Evolutionary conservation across 352 stramenopile genomes (phyloP).

Genomic region (Pythium monospermum): DNA sequence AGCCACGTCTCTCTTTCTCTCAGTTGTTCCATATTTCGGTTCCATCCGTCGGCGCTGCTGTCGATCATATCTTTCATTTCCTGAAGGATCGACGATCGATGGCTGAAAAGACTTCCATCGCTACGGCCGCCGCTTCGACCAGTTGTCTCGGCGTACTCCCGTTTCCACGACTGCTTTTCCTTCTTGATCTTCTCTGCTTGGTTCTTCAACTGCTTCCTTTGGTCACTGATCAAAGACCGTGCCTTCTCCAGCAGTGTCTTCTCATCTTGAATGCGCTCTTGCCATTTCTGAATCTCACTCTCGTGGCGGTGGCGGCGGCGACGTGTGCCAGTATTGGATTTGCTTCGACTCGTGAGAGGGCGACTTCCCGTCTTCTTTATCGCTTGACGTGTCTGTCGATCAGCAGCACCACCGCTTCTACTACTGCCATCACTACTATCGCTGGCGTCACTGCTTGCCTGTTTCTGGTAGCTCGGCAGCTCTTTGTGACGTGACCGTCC

Average conservation of each 20-base stretch:
- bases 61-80: conserved; percentile 69
- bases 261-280: conserved; percentile 41
- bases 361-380: background rate
- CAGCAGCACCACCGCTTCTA: background rate
- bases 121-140: too few species aligned
- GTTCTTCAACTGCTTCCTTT: conserved; percentile 45
- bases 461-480: too few species aligned
- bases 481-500: too few species aligned
- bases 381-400: conserved; percentile 8
- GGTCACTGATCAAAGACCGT: conserved; percentile 29
- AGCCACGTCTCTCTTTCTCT: conserved; percentile 48
- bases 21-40: conserved; percentile 38
- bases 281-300: conserved; percentile 27
- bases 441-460: background rate
- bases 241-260: conserved; percentile 41
- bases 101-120: background rate
- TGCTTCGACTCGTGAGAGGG: background rate
- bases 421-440: background rate
- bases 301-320: conserved; percentile 1
- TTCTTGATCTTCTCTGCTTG: conserved; percentile 48
- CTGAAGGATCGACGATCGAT: conserved; percentile 30
- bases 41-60: conserved; percentile 38
- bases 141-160: conserved; percentile 23
- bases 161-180: conserved; percentile 49
- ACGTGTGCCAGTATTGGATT: background rate